A percentile compares a stretch with the other conserved stretches of the same genome.
phyloP scores from a whole-genome alignment of 2,329 filamentous ascomycete genomes.

The Capronia coronata region DNA sequence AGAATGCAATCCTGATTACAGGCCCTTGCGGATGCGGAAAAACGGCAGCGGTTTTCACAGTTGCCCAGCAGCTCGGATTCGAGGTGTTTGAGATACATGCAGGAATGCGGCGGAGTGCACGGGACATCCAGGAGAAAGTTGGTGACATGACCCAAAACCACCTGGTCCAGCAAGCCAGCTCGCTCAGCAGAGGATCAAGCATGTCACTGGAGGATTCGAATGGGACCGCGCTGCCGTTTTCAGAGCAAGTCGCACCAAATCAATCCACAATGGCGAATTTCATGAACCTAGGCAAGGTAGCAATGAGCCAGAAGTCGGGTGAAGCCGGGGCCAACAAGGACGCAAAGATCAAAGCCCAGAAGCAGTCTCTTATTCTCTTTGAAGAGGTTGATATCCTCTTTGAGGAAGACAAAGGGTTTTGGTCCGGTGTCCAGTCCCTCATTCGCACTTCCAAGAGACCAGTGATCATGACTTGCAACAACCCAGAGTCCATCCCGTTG shows the following conservation, averaged over 20 bases:
- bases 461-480: conserved; percentile 91
- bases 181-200: conserved; percentile 22
- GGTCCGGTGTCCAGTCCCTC: conserved; percentile 70
- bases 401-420: conserved; percentile 94
- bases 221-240: conserved; percentile 4
- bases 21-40: conserved; percentile 89
- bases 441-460: conserved; percentile 82
- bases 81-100: conserved; percentile 94
- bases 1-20: conserved; percentile 79
- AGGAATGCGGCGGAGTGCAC: conserved; percentile 73
- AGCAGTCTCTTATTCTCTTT: conserved; percentile 87
- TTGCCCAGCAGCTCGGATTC: conserved; percentile 84
- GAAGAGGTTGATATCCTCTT: conserved; percentile 93
- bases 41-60: conserved; percentile 83
- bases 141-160: conserved; percentile 98
- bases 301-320: conserved; percentile 27
- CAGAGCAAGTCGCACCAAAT: conserved; percentile 27
- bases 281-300: conserved; percentile 12
- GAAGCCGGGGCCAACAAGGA: conserved; percentile 6
- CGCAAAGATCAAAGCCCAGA: conserved; percentile 52
- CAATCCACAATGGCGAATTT: conserved; percentile 27
- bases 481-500: conserved; percentile 74
- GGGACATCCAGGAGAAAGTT: conserved; percentile 82
- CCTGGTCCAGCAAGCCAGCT: conserved; percentile 54
- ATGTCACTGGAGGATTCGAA: conserved; percentile 13